Evolutionary conservation across 164 flowering plant species (phyloP), one percentile per base, ranked within the genome.

Genomic region (Chloranthus sessilifolius): DNA sequence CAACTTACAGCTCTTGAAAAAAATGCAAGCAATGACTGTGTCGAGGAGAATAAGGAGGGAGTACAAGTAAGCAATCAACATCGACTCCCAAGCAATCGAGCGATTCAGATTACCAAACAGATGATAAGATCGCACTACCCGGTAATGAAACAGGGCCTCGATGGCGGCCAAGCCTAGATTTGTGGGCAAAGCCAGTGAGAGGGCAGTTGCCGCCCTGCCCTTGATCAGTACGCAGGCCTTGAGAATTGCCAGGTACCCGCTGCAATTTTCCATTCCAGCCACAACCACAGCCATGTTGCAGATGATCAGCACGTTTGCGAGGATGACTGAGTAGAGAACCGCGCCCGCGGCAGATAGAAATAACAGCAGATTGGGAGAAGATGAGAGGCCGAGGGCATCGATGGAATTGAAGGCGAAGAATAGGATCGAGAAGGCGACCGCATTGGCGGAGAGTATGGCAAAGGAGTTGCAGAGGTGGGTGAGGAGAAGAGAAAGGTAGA

Each of bases 41-140:
- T 83, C 92, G 11, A 79, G 56, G 9, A 79, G 64, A 9, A 74
- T 30, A 8, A 84, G 15, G 24, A 79, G 21, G 1, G 88, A 71
- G 61, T 79, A 77, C 43, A 81, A 20, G 41, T 75, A 81, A 33
- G 75, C 74, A 28, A 84, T 67, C 37, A 84, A 47, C 3, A 74
- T 25, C 2, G 72, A 83, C 48, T 84, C 92, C 14, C 72, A 50
- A 15, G 59, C 76, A 44, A 67, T 25, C 5, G 61, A 44, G 14
- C 35, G 33, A 21, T 48, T 24, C 16, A 48, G 8, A 15, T 37
- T 45, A 43, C 39, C 52, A 28, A 50, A 28, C 14, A 31, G 26
- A 28, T 35, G 37, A 53, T 62, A 69, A 31, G 52, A 56, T 46
- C 53, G 61, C 7, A 74, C 55, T 20, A 79, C 59, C 31, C 92